These are phyloP conservation scores for Novymonas esmeraldas DNA, from an alignment of 208 protist species.

Conservation along the genomic window DNA sequence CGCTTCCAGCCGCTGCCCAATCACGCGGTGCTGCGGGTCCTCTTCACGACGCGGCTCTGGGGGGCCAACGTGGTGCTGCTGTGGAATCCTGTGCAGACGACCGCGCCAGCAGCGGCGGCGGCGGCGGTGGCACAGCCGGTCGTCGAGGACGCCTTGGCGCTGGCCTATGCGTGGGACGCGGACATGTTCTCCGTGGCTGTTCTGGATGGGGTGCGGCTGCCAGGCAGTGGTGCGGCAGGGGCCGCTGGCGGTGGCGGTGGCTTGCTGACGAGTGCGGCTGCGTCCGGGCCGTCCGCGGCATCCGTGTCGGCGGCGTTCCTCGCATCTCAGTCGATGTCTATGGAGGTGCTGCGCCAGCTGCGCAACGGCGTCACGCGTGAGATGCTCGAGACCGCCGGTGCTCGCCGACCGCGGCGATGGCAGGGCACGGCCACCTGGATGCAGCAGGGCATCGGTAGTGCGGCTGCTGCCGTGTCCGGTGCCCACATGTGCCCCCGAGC, in stretches of 20 bases:
- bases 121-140: constrained; percentile 12
- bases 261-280: constrained; percentile 4
- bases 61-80: constrained; percentile 45
- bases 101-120: not conserved
- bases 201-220: constrained; percentile 29
- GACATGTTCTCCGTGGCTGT: constrained; percentile 84
- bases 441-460: constrained; percentile 25
- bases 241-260: not conserved
- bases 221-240: not conserved
- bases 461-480: constrained; percentile 11
- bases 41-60: constrained; percentile 73
- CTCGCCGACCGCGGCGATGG: constrained; percentile 37
- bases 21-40: constrained; percentile 42
- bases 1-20: constrained; percentile 43
- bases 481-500: constrained; percentile 33
- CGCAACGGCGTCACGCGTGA: constrained; percentile 52
- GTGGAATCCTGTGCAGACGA: not conserved
- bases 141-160: constrained; percentile 68
- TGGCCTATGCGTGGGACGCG: constrained; percentile 72
- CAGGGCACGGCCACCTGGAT: constrained; percentile 46
- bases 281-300: not conserved
- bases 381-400: constrained; percentile 42
- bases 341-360: constrained; percentile 67
- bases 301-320: constrained; percentile 20
- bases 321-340: constrained; percentile 29